Evolutionary conservation across 1,139 yeast species (phyloP), one percentile per base, ranked within the genome.

Genomic region (Protomyces inundatus): DNA sequence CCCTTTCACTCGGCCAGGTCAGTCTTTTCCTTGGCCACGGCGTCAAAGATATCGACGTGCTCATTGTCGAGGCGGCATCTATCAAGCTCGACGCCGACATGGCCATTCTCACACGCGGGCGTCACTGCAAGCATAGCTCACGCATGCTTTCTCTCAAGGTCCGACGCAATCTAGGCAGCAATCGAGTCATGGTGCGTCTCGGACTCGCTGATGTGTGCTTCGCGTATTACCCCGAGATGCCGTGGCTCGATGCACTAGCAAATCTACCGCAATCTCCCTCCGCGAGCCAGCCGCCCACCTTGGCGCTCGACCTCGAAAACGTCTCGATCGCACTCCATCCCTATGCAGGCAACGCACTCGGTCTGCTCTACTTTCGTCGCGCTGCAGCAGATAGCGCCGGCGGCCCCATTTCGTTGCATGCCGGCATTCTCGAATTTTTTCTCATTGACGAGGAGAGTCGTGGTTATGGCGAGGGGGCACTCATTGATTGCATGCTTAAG

Each of bases 371-470:
- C 36, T 52, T 58, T 48, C 45, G 53, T 12, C 42, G 46, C 10
- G 53, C 62, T 9, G 23, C 40, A 5, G 32, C 54, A 6, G 23
- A 40, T 40, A 7, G 36, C 3, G 10, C 46, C 5, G n/a, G 10
- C 7, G 36, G 16, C 9, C n/a, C 50, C 12, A 40, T 53, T 9
- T 33, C 34, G 3, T n/a, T 58, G 23, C 62, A 58, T 52, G 53
- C 56, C 12, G 62, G 62, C 10, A 67, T 67, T 34, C 66, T 66
- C 23, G 68, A 67, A 48, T 35, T 67, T 39, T 55, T 65, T 12
- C 65, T 68, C 4, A 58, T 66, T 36, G 63, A 54, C 10, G 62
- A 67, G 36, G 30, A 61, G 12, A 56, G 40, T 35, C 34, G 62
- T 12, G 50, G 39, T 7, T 56, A 58, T 23, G 52, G 52, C 23